A percentile compares a stretch with the other conserved stretches of the same genome.
These are phyloP conservation scores for Trichaptum fuscoviolaceum DNA, from an alignment of 768 basidiomycete species.

Conservation along the genomic window DNA sequence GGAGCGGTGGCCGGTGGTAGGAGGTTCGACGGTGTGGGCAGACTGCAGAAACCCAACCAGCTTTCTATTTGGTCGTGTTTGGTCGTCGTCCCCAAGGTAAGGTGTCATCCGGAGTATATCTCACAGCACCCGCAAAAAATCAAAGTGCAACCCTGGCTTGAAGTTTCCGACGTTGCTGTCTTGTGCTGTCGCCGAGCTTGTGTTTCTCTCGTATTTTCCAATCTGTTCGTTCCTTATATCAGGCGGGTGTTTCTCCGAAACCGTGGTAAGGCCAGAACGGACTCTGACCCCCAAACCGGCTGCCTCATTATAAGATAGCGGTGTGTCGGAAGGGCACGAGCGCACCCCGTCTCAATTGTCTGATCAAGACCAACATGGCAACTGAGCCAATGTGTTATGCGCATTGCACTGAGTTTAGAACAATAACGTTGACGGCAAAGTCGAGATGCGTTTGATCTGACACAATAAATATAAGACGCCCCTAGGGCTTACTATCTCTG, in stretches of 20 bases:
- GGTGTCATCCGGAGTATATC: no score
- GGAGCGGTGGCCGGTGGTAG: slow-evolving; percentile 4
- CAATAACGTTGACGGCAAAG: not conserved
- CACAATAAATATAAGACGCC: not conserved
- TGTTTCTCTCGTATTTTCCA: not conserved
- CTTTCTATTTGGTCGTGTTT: not conserved
- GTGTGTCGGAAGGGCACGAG: not conserved
- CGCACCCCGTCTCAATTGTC: not conserved
- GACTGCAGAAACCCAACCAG: not conserved
- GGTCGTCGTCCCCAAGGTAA: not conserved
- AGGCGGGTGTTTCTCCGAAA: no score
- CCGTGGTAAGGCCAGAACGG: not conserved
- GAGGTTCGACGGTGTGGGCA: not conserved
- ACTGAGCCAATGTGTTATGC: not conserved
- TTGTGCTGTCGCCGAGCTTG: not conserved
- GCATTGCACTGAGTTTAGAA: not conserved
- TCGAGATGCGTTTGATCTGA: not conserved
- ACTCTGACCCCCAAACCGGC: not conserved
- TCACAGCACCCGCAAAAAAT: no score
- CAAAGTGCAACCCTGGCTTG: no score
- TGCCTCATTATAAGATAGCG: not conserved
- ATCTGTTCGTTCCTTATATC: no score
- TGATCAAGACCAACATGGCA: not conserved
- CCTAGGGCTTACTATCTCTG: not conserved
- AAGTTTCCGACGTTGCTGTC: not conserved